Evolutionary conservation across 805 yeast species (phyloP), one percentile per base, ranked within the genome.

Genomic region (Cyberlindnera americana): DNA sequence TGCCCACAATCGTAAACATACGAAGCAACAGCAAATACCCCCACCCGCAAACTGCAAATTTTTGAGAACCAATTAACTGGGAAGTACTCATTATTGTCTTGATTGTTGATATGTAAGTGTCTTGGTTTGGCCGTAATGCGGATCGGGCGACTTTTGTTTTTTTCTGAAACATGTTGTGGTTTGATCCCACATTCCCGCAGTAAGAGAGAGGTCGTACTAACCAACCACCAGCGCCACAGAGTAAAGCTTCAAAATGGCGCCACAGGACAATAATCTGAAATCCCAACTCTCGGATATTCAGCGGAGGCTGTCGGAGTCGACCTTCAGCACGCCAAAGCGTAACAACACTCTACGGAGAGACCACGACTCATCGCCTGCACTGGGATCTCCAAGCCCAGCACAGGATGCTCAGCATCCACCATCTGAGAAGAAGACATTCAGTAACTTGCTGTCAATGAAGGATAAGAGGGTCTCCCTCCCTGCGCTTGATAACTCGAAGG

Each of bases 221-320:
- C 33, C n/a, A 14, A 19, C 24, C 23, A 21, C 23, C 32, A 18
- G 38, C 39, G 35, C 27, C 27, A n/a, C 40, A 38, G 35, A 25
- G 19, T 21, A 19, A 22, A 11, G 27, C 24, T 17, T n/a, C 23
- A 28, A 10, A 4, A 48, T 48, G 49, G 41, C 56, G 9, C 52
- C 52, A 25, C 44, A 57, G 14, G 58, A 55, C 13, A 44, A 57
- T 28, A 69, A 66, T 34, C 56, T 68, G 46, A 66, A 65, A 47
- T 53, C 61, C 21, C 75, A 71, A 50, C 54, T 71, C 9, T 61
- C 64, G 17, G 73, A 70, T 38, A 58, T 71, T 17, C 75, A 71
- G 53, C 62, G 61, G 38, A 50, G 63, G 38, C 45, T 64, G n/a
- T 54, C 65, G 18, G 61, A 61, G 40, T 49, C 59, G 5, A 54